phyloP scores from a whole-genome alignment of 768 basidiomycete genomes.

The Mycena belliarum region DNA sequence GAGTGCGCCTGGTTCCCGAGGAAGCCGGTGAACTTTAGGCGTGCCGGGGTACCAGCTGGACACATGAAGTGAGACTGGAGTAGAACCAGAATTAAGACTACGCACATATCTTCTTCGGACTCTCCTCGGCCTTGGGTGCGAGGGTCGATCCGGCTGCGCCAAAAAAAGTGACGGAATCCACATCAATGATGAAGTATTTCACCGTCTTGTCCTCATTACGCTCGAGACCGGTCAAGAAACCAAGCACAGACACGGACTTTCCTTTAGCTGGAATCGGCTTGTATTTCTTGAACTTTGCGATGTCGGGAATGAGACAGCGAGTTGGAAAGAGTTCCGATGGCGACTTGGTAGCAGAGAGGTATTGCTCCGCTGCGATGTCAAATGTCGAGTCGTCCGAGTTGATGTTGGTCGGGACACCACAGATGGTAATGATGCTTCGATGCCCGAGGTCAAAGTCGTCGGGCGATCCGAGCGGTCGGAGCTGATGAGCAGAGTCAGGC shows the following conservation, averaged over 20 bases:
- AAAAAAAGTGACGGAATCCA: conserved; percentile 7
- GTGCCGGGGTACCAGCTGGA: conserved; percentile 1
- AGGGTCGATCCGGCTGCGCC: no score
- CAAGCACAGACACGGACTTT: conserved; percentile 1
- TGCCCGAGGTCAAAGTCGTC: background rate
- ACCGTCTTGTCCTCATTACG: background rate
- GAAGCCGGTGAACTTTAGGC: conserved; percentile 8
- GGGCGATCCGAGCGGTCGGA: background rate
- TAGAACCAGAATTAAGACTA: background rate
- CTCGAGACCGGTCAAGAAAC: background rate
- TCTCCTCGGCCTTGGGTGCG: conserved; percentile 6
- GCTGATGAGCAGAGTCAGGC: background rate
- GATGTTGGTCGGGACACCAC: background rate
- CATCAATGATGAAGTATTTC: conserved; percentile 2
- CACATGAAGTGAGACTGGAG: background rate
- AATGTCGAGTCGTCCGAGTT: conserved; percentile 5
- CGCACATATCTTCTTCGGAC: background rate
- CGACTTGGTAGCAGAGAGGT: background rate
- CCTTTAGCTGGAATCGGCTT: background rate
- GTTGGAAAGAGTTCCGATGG: background rate
- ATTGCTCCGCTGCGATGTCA: conserved; percentile 1
- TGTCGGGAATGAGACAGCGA: background rate
- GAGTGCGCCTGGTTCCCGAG: background rate
- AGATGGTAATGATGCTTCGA: background rate
- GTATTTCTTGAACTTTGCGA: background rate